Percentiles rank a stretch among this genome's conserved stretches.
Conservation (phyloP, 768 basidiomycete species). For the Mycena venus region DNA sequence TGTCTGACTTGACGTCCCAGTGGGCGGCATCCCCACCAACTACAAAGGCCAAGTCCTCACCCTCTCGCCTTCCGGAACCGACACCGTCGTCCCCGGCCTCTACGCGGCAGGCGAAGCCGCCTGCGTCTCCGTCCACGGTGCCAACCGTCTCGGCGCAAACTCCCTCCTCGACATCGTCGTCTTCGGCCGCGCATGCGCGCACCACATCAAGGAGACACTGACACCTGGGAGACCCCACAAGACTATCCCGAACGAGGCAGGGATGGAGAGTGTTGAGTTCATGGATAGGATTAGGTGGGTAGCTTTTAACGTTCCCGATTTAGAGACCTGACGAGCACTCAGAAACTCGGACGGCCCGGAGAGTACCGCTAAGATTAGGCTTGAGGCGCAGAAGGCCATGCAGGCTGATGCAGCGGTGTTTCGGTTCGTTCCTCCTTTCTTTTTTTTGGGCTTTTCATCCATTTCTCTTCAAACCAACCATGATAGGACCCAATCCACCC, state of each 20-base stretch:
- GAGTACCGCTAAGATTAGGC: slow-evolving; percentile 89
- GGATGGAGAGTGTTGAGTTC: slow-evolving; percentile 85
- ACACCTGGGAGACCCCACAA: slow-evolving; percentile 93
- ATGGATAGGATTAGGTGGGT: slow-evolving; percentile 91
- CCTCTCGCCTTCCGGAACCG: slow-evolving; percentile 88
- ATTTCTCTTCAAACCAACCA: no score
- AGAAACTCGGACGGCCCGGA: slow-evolving; percentile 86
- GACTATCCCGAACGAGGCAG: slow-evolving; percentile 87
- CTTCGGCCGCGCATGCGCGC: slow-evolving; percentile 98
- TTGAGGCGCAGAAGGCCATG: slow-evolving; percentile 99
- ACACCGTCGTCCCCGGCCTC: slow-evolving; percentile 94
- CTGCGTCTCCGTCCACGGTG: slow-evolving; percentile 98
- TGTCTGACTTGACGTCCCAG: slow-evolving; percentile 54
- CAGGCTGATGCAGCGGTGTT: slow-evolving; percentile 98
- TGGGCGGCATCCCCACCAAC: slow-evolving; percentile 99
- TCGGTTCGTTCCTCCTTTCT: slow-evolving; percentile 60
- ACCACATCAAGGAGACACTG: slow-evolving; percentile 94
- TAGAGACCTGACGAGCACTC: neutral
- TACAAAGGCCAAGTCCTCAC: slow-evolving; percentile 99
- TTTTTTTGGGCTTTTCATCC: neutral
- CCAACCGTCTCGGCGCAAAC: slow-evolving; percentile 99
- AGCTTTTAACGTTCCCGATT: slow-evolving; percentile 12
- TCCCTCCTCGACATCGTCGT: slow-evolving; percentile 99
- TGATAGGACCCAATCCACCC: slow-evolving; percentile 83
- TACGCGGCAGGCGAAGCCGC: slow-evolving; percentile 99